Evolutionary conservation across 306 rosid species (phyloP).

Genomic region (Prunus persica): Prunus_persica_NCBIv2 NC_034014.1:30043001-30043500

Average conservation of each 20-base stretch:
- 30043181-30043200: constrained; percentile 58
- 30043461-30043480: constrained; percentile 66
- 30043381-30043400: constrained; percentile 20
- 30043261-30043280: constrained; percentile 14
- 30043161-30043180: constrained; percentile 65
- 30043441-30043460: constrained; percentile 12
- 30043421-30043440: not conserved
- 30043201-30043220: not conserved
- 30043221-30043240: constrained; percentile 5
- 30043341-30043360: constrained; percentile 86
- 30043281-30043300: constrained; percentile 77
- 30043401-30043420: not conserved
- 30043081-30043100: constrained; percentile 15
- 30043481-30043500: constrained; percentile 67
- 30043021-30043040: not conserved
- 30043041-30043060: not conserved
- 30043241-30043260: constrained; percentile 5
- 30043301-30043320: constrained; percentile 76
- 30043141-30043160: constrained; percentile 67
- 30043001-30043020: constrained; percentile 19
- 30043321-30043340: constrained; percentile 62
- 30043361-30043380: constrained; percentile 89
- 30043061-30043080: not conserved
- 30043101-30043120: constrained; percentile 53
- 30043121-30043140: constrained; percentile 89